Conservation (phyloP, 352 stramenopile genomes). For the Globisporangium recalcitrans region DNA sequence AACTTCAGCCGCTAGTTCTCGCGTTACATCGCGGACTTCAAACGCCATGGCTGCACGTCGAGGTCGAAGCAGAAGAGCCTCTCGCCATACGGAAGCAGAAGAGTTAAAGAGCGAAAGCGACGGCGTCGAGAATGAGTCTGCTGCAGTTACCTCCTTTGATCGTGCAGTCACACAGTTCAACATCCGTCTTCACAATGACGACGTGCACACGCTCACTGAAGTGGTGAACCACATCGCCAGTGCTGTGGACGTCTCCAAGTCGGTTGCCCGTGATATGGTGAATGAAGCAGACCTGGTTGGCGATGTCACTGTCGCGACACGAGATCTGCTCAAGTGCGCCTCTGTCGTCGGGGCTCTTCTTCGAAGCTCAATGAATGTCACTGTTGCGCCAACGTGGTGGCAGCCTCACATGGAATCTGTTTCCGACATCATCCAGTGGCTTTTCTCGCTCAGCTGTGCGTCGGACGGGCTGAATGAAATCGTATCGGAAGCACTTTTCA, state of each 20-base stretch:
- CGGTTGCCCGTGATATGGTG: constrained; percentile 37
- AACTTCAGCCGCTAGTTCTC: background rate
- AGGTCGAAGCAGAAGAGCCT: constrained; percentile 8
- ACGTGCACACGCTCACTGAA: constrained; percentile 72
- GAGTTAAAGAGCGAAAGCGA: constrained; percentile 21
- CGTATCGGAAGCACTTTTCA: constrained; percentile 58
- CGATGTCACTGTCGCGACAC: constrained; percentile 39
- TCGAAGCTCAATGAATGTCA: constrained; percentile 65
- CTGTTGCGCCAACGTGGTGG: constrained; percentile 62
- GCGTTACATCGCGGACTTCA: constrained; percentile 6
- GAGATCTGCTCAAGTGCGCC: constrained; percentile 44
- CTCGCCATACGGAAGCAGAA: constrained; percentile 16
- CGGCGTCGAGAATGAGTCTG: background rate
- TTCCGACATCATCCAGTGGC: constrained; percentile 59
- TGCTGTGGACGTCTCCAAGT: constrained; percentile 51
- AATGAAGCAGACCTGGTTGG: constrained; percentile 58
- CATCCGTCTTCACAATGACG: constrained; percentile 83
- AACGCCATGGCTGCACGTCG: constrained; percentile 16
- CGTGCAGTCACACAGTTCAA: constrained; percentile 27
- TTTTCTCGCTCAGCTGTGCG: constrained; percentile 55
- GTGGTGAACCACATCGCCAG: constrained; percentile 62
- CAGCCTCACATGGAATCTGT: constrained; percentile 56
- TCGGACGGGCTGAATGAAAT: constrained; percentile 73
- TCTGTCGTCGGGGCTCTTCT: constrained; percentile 44
- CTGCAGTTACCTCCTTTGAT: background rate